Evolutionary conservation across 139 green algal species (phyloP).

Genomic region (Coccomyxa sp.): DNA sequence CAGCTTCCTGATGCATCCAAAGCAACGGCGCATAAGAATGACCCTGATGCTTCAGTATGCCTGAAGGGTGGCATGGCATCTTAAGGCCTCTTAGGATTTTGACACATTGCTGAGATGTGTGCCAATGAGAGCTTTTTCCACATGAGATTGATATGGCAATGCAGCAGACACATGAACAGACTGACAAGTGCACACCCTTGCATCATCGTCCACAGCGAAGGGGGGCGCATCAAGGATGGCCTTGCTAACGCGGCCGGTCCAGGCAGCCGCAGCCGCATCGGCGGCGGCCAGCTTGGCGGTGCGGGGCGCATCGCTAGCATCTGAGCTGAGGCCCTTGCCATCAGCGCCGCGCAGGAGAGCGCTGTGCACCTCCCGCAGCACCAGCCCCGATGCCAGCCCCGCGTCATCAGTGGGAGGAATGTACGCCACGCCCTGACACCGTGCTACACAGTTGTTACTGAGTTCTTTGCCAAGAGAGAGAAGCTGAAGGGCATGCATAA

Average conservation of each 20-base stretch:
- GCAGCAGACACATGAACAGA: background rate
- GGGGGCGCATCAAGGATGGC: constrained; percentile 16
- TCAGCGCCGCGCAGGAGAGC: constrained; percentile 40
- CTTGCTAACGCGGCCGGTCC: constrained; percentile 31
- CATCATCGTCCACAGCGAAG: background rate
- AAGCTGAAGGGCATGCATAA: background rate
- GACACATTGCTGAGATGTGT: no score
- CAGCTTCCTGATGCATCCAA: constrained; percentile 22
- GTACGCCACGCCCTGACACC: background rate
- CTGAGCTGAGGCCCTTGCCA: background rate
- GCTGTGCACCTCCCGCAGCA: constrained; percentile 68
- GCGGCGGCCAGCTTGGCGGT: constrained; percentile 8
- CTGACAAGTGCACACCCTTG: background rate
- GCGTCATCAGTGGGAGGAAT: background rate
- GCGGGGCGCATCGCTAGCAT: background rate
- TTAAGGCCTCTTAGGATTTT: background rate
- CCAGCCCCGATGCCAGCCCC: constrained; percentile 20
- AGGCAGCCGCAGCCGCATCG: constrained; percentile 21
- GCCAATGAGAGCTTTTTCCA: background rate
- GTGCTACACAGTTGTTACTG: no score
- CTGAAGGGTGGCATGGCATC: background rate
- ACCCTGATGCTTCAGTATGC: background rate
- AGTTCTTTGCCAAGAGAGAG: no score
- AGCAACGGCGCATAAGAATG: background rate
- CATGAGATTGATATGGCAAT: background rate